Conservation (phyloP, 345 rosid species). For the Salix udensis region DNA sequence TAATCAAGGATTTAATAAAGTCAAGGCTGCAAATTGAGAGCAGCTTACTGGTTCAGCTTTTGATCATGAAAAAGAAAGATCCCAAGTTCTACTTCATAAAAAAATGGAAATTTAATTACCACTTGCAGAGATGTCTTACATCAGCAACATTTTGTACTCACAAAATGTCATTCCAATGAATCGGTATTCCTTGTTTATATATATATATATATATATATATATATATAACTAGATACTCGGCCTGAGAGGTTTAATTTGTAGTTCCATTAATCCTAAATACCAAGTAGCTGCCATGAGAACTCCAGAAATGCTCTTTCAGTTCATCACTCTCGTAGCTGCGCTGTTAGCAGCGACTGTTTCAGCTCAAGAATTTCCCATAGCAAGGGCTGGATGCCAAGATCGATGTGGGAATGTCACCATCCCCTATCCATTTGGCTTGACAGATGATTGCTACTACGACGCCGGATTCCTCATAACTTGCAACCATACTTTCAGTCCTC, state of each 20-base stretch:
- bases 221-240: too few relatives aligned
- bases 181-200: neutral
- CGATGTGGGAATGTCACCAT: slow-evolving; percentile 33
- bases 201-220: neutral
- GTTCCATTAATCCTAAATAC: too few relatives aligned
- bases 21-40: too few relatives aligned
- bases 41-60: too few relatives aligned
- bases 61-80: too few relatives aligned
- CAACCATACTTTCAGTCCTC: slow-evolving; percentile 9
- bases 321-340: too few relatives aligned
- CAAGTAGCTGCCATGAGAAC: neutral
- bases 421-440: slow-evolving; percentile 45
- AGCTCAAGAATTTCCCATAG: neutral
- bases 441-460: slow-evolving; percentile 23
- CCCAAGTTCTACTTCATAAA: too few relatives aligned
- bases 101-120: too few relatives aligned
- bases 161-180: neutral
- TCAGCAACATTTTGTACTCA: neutral
- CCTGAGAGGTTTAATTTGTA: too few relatives aligned
- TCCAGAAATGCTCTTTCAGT: neutral
- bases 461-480: slow-evolving; percentile 18
- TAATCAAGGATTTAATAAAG: too few relatives aligned
- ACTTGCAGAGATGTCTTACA: neutral
- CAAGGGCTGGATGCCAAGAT: slow-evolving; percentile 17
- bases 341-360: neutral